These are phyloP conservation scores for Astrothelium subdiscretum DNA, from an alignment of 495 filamentous ascomycete genomes.

Conservation along the genomic window DNA sequence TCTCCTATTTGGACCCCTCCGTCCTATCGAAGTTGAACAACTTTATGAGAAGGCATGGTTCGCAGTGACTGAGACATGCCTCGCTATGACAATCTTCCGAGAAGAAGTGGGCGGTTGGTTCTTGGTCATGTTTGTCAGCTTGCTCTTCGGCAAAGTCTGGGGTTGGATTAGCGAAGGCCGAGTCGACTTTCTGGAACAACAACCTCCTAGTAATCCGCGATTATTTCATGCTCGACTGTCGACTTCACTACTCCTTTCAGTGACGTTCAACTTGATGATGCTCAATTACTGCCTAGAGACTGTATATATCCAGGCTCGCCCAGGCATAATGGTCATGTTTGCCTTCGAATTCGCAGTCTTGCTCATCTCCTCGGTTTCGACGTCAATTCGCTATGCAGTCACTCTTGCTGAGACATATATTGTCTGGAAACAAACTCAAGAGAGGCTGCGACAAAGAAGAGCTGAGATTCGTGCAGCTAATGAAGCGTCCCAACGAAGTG, in stretches of 20 bases:
- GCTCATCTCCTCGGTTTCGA: slow-evolving; percentile 67
- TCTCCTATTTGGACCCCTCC: slow-evolving; percentile 80
- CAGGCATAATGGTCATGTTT: slow-evolving; percentile 99
- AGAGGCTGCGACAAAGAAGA: slow-evolving; percentile 49
- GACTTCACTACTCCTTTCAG: slow-evolving; percentile 62
- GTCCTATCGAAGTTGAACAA: slow-evolving; percentile 89
- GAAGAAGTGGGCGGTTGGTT: slow-evolving; percentile 92
- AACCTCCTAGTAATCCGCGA: slow-evolving; percentile 79
- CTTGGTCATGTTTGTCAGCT: slow-evolving; percentile 83
- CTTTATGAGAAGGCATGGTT: slow-evolving; percentile 97
- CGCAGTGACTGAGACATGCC: slow-evolving; percentile 87
- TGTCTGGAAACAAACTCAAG: slow-evolving; percentile 54
- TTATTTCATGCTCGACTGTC: slow-evolving; percentile 80
- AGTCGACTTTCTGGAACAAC: slow-evolving; percentile 88
- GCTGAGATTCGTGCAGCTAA: slow-evolving; percentile 45
- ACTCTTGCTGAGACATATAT: slow-evolving; percentile 70
- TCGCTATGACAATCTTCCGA: slow-evolving; percentile 98
- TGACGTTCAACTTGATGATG: slow-evolving; percentile 65
- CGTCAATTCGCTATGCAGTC: slow-evolving; percentile 61
- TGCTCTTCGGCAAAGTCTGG: slow-evolving; percentile 94
- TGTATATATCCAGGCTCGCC: slow-evolving; percentile 72
- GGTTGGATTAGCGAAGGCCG: slow-evolving; percentile 94
- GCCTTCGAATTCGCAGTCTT: slow-evolving; percentile 92
- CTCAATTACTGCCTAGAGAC: slow-evolving; percentile 68
- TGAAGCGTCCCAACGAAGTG: slow-evolving; percentile 49